Evolutionary conservation across 2,329 filamentous ascomycete species (phyloP).

Genomic region (Calonectria henricotiae): DNA sequence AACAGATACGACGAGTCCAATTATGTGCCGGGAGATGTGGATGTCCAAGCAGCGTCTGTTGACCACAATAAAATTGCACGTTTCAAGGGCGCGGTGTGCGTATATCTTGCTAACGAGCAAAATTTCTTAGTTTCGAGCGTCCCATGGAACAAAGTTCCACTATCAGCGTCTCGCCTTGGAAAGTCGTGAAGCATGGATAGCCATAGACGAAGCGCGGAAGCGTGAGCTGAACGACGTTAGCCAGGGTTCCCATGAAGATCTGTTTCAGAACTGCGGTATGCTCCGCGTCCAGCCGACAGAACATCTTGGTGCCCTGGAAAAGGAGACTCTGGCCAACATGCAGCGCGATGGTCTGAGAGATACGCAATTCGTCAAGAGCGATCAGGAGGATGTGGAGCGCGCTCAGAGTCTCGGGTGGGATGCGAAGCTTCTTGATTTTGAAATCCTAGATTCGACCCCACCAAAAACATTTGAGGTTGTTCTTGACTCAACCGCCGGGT

Average conservation of each 20-base stretch:
- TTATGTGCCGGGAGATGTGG: not conserved
- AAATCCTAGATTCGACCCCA: not conserved
- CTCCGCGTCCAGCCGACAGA: constrained; percentile 4
- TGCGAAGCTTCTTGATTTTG: not conserved
- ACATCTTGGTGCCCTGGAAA: not conserved
- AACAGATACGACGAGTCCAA: constrained; percentile 1
- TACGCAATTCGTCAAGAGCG: constrained; percentile 2
- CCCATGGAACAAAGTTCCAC: not conserved
- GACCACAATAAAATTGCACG: constrained; percentile 18
- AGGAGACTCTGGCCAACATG: constrained; percentile 5
- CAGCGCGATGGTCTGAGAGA: not conserved
- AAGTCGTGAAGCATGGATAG: not conserved
- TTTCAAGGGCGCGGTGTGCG: not conserved
- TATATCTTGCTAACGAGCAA: not conserved
- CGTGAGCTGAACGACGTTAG: not conserved
- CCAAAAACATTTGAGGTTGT: not conserved
- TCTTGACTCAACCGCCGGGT: not conserved
- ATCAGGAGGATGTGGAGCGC: not conserved
- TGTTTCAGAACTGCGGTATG: constrained; percentile 8
- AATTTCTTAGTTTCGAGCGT: not conserved
- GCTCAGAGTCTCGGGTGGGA: not conserved
- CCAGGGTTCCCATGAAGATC: not conserved
- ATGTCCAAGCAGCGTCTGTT: not conserved
- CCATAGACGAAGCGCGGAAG: not conserved
- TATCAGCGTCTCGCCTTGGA: constrained; percentile 7